Conservation (phyloP, 2,329 filamentous ascomycete genomes). For the Escovopsis sp. region DNA sequence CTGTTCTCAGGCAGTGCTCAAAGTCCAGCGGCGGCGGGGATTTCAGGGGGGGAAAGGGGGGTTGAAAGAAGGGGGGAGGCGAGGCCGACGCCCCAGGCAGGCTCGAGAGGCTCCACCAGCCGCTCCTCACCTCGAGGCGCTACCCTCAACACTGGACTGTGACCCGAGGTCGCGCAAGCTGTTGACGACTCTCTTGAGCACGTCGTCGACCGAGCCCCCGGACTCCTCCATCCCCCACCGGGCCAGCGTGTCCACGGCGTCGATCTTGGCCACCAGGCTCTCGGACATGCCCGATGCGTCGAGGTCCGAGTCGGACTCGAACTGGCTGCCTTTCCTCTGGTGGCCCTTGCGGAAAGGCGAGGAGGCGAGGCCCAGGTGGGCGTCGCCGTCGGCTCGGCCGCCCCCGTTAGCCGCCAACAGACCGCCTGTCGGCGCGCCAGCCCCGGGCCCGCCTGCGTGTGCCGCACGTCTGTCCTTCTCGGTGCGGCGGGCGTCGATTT, state of each 20-base stretch:
- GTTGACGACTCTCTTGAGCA: conserved; percentile 54
- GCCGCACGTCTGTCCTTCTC: background rate
- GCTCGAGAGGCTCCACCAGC: no score
- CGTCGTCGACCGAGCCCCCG: conserved; percentile 47
- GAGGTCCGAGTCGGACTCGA: conserved; percentile 56
- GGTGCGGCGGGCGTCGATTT: background rate
- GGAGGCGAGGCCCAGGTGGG: conserved; percentile 27
- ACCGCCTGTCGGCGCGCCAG: conserved; percentile 2
- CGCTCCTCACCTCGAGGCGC: conserved; percentile 48
- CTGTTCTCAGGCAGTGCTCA: no score
- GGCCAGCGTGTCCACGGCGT: conserved; percentile 56
- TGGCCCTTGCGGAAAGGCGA: conserved; percentile 29
- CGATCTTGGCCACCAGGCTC: conserved; percentile 52
- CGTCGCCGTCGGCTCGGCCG: conserved; percentile 17
- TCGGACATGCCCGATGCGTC: conserved; percentile 53
- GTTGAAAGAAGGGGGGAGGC: no score
- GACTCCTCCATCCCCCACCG: conserved; percentile 50
- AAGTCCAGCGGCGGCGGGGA: no score
- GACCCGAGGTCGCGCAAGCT: conserved; percentile 57
- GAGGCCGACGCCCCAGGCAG: no score
- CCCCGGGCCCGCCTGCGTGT: background rate
- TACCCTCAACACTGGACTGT: conserved; percentile 56
- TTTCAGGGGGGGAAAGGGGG: no score
- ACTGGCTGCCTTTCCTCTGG: conserved; percentile 39
- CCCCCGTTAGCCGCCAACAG: conserved; percentile 15